phyloP scores from a whole-genome alignment of 163 green algal species.

The Prototheca cutis region DNA sequence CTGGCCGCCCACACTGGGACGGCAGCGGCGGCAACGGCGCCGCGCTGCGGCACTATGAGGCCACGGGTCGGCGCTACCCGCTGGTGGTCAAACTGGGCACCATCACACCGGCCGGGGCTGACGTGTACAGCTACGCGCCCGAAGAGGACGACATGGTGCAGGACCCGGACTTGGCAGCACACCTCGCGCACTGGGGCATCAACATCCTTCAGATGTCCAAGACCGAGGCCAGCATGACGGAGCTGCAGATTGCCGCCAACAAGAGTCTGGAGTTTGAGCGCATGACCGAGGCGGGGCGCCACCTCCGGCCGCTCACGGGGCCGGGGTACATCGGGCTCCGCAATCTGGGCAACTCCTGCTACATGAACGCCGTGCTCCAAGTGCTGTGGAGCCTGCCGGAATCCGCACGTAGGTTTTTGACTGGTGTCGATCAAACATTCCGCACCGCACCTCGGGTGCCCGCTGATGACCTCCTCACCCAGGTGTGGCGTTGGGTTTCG shows the following conservation, averaged over 20 bases:
- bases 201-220: constrained; percentile 93
- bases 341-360: constrained; percentile 98
- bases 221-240: constrained; percentile 94
- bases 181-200: constrained; percentile 97
- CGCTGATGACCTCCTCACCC: not conserved
- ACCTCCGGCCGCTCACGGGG: not conserved
- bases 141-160: constrained; percentile 96
- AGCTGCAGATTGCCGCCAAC: constrained; percentile 90
- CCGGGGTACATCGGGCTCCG: constrained; percentile 71
- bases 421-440: too few species aligned
- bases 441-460: constrained; percentile 13
- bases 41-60: constrained; percentile 83
- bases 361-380: constrained; percentile 94
- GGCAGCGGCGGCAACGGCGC: constrained; percentile 83
- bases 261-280: constrained; percentile 78
- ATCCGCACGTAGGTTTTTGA: too few species aligned
- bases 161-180: constrained; percentile 75
- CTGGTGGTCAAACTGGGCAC: constrained; percentile 96
- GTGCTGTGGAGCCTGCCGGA: constrained; percentile 63
- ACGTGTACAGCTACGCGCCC: constrained; percentile 71
- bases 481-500: not conserved
- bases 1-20: constrained; percentile 71
- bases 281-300: constrained; percentile 78
- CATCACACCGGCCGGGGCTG: constrained; percentile 75
- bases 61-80: constrained; percentile 75